Evolutionary conservation across 139 green algal species (phyloP).

Genomic region (Pleodorina starrii): DNA sequence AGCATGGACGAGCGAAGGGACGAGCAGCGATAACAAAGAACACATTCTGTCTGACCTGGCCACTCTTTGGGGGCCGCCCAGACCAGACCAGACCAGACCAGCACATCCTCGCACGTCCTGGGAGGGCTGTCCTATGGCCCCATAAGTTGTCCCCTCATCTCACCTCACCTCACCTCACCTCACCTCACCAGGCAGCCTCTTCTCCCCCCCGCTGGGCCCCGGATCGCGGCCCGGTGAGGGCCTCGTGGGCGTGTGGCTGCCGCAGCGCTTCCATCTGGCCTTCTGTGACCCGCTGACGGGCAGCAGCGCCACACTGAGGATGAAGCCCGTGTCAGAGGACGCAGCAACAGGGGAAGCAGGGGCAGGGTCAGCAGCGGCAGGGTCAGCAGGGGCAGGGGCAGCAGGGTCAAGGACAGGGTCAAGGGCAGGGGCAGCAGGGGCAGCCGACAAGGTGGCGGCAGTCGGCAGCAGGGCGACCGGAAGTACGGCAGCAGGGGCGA

Average conservation of each 20-base stretch:
- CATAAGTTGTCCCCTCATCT: too few species aligned
- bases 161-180: neutral
- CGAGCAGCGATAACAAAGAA: too few species aligned
- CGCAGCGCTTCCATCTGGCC: neutral
- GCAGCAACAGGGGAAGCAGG: neutral
- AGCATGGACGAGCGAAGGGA: too few species aligned
- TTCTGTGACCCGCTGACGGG: constrained; percentile 7
- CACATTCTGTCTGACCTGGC: too few species aligned
- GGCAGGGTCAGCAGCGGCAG: neutral
- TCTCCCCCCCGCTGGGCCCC: neutral
- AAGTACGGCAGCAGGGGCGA: neutral
- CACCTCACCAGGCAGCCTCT: constrained; percentile 27
- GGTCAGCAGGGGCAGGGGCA: neutral
- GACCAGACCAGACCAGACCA: too few species aligned
- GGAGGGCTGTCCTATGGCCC: too few species aligned
- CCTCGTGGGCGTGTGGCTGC: constrained; percentile 22
- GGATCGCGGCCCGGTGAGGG: neutral
- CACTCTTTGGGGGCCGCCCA: too few species aligned
- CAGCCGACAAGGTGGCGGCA: neutral
- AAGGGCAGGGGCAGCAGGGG: neutral
- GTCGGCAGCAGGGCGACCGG: neutral
- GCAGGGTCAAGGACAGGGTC: neutral
- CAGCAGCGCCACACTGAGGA: neutral
- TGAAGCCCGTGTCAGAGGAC: neutral
- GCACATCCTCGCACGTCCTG: too few species aligned